Evolutionary conservation across 805 yeast species (phyloP), one percentile per base, ranked within the genome.

Genomic region (Kodamaea kaohsiungensis): DNA sequence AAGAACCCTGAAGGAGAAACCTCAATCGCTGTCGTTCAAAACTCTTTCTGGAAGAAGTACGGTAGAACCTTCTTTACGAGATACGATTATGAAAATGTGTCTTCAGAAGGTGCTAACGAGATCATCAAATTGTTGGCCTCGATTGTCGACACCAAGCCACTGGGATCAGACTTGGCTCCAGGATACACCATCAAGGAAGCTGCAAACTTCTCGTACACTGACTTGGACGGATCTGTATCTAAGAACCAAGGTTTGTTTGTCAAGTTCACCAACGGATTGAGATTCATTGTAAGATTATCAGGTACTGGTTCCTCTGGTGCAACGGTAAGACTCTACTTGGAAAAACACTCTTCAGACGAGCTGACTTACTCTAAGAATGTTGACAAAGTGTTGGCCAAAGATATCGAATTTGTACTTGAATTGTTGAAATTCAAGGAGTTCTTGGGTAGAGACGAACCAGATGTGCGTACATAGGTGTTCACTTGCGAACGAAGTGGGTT

Each of bases 261-360:
- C 59, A 91, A 88, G 72, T 81, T 91, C 58, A 82, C 81, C 49
- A 86, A 86, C 63, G 97, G 98, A 5, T 80, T 89, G 56, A 84
- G 98, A 69, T 84, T 92, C 51, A 89, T 95, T 38, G 88, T 91
- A 52, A 87, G 99, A 72, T 79, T 95, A 59, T 91, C 97, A 0
- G 99, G 99, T 53, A 93, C 99, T 2, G 99, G 99, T 13, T 91
- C 98, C 1, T 87, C 96, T 1, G 99, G 99, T 48, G 98, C 99
- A 17, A 93, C 99, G 5, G 91, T 95, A 56, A 84, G 99, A 71
- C 79, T 93, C 61, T 93, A 93, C 74, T 75, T 93, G 66, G 98
- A 93, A 73, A 87, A 86, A 71, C 91, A 88, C 75, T 84, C 89
- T 22, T 62, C 70, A 47, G 95, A 90, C 65, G 64, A 71, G 49